Evolutionary conservation across 2,329 filamentous ascomycete genomes (phyloP).

Genomic region (Pleoardoris graminearum): DNA sequence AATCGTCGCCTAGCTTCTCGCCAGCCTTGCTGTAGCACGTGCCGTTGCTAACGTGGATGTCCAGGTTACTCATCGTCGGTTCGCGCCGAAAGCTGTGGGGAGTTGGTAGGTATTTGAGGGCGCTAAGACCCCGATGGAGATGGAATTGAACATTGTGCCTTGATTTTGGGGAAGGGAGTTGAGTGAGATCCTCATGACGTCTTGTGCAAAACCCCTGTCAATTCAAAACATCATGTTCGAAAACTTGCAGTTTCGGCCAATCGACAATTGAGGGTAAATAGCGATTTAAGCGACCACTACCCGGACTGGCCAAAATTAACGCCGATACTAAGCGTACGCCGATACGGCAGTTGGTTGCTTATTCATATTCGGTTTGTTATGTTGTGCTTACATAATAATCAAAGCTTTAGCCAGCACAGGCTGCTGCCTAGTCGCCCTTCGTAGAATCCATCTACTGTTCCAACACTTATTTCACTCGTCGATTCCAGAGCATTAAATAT

Average conservation of each 20-base stretch:
- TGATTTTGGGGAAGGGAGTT: background rate
- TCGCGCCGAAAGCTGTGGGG: background rate
- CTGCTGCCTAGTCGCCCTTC: too few relatives aligned
- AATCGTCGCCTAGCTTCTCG: constrained; percentile 4
- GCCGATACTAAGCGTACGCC: background rate
- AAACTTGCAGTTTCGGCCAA: constrained; percentile 3
- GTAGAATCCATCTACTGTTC: too few relatives aligned
- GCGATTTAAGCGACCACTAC: background rate
- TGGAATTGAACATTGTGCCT: background rate
- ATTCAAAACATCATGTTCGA: constrained; percentile 3
- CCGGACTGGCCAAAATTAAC: background rate
- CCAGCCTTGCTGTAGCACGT: constrained; percentile 6
- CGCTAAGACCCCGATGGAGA: background rate
- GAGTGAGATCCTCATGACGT: constrained; percentile 5
- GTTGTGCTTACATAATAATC: too few relatives aligned
- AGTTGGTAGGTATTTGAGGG: background rate
- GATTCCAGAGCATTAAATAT: background rate
- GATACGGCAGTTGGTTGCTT: background rate
- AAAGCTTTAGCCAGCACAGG: too few relatives aligned
- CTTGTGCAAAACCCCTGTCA: background rate
- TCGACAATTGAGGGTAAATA: constrained; percentile 1
- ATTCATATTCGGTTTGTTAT: too few relatives aligned
- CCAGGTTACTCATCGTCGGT: background rate
- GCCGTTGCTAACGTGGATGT: constrained; percentile 7
- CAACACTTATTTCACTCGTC: too few relatives aligned